Evolutionary conservation across 768 basidiomycete species (phyloP).

Genomic region (Cystobasidium tubakii): DNA sequence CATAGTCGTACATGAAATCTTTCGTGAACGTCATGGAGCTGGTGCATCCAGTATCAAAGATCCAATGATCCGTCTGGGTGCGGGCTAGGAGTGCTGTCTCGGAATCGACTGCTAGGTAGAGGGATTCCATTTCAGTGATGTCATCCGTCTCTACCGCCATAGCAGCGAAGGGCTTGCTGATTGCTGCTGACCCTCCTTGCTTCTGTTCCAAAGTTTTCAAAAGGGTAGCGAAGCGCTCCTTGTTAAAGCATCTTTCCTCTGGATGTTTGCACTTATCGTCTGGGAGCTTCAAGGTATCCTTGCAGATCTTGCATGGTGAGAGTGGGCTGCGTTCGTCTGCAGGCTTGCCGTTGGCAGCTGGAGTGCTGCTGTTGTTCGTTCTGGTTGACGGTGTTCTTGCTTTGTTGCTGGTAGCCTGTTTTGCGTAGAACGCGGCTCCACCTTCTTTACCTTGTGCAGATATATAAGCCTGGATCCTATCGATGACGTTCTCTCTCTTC

Average conservation of each 20-base stretch:
- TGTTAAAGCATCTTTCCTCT: background rate
- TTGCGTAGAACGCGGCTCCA: background rate
- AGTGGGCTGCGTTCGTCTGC: background rate
- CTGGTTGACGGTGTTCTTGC: background rate
- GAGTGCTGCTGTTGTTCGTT: too few species aligned
- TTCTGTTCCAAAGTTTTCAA: background rate
- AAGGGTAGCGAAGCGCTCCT: background rate
- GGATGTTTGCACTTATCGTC: background rate
- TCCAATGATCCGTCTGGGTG: too few species aligned
- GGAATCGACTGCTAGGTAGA: too few species aligned
- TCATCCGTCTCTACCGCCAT: too few species aligned
- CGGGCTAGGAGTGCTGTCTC: too few species aligned
- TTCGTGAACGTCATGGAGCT: too few species aligned
- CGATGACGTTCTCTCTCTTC: slow-evolving; percentile 1
- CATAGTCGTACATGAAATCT: too few species aligned
- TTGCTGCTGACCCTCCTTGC: too few species aligned
- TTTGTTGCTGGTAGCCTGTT: background rate
- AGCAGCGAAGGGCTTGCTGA: too few species aligned
- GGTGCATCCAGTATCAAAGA: too few species aligned
- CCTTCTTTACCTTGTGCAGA: background rate
- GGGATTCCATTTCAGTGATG: too few species aligned
- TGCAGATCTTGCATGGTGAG: background rate
- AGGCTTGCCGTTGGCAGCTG: too few species aligned
- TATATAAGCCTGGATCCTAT: background rate
- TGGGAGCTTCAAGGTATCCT: background rate